Conservation (phyloP, 345 rosid genomes). For the Rhodomyrtus tomentosa region DNA sequence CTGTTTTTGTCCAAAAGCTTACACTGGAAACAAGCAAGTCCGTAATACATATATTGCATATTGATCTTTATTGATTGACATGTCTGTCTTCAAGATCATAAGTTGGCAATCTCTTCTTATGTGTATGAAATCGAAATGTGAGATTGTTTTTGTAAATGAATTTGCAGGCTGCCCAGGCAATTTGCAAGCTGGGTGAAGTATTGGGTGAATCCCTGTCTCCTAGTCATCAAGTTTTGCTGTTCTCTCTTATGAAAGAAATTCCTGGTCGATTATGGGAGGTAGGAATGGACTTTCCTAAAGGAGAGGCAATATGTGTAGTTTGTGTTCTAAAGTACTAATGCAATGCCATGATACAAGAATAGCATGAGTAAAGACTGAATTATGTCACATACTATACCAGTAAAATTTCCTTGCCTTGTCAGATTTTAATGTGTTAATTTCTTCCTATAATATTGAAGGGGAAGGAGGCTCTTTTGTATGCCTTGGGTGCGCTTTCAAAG, state of each 20-base stretch:
- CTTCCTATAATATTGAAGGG: slow-evolving; percentile 40
- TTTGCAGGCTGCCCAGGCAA: slow-evolving; percentile 75
- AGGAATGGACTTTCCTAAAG: neutral
- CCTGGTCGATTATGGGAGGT: slow-evolving; percentile 99
- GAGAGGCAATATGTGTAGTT: neutral
- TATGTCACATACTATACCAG: slow-evolving; percentile 1
- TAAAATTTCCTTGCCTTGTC: neutral
- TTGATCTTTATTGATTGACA: neutral
- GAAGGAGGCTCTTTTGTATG: slow-evolving; percentile 73
- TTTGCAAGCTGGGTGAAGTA: slow-evolving; percentile 71
- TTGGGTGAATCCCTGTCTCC: slow-evolving; percentile 77
- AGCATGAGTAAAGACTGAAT: neutral
- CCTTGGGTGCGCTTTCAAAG: slow-evolving; percentile 62
- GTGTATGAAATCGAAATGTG: neutral
- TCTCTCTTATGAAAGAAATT: slow-evolving; percentile 64
- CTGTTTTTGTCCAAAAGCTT: neutral
- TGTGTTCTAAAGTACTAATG: neutral
- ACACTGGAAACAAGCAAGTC: neutral
- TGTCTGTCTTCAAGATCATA: neutral
- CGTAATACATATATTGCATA: neutral
- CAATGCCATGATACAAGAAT: neutral
- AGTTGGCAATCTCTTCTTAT: neutral
- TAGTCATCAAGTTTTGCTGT: slow-evolving; percentile 40
- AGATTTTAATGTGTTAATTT: neutral
- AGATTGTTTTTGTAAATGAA: neutral